Evolutionary conservation across 768 basidiomycete species (phyloP), one percentile per base, ranked within the genome.

Genomic region (Hygrophorus russula): DNA sequence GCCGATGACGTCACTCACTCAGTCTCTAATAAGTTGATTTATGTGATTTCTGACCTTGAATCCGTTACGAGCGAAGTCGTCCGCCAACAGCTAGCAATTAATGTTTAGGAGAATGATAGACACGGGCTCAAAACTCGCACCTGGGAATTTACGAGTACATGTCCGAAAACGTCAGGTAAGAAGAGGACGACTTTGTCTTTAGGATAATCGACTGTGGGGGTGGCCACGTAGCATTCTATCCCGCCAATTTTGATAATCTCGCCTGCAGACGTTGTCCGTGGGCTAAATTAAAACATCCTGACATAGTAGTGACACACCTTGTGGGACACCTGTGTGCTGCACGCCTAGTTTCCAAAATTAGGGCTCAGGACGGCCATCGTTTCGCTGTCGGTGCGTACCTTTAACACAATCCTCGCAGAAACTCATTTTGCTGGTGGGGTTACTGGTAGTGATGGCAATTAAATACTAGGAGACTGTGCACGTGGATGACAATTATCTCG

Each of bases 171-270:
- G 45, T 70, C 73, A 8, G 66, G 51, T 20, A 73, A 49, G 53
- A 60, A 65, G n/a, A 75, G 56, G 36, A 74, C 19, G 9, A 58
- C 71, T 55, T 73, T 74, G 42, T 65, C 58, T 56, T 69, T 66
- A 46, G 63, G 47, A 41, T 68, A 69, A 24, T 60, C 59, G 5
- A 47, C 45, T 3, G 55, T 50, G 4, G 73, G 73, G 0, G 65
- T 69, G 4, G 66, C 63, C 38, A 71, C 58, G 46, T 75, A 74
- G 49, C 51, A 53, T 31, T 50, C 54, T 46, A 69, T 56, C 6
- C 66, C 70, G 20, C 53, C 53, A 45, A 73, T 60, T 14, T 45
- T 44, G 46, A 66, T 62, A 46, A 59, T 44, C 47, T 57, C 58
- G 37, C 71, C 71, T 71, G 39, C 15, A 37, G n/a, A n/a, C n/a